Evolutionary conservation across 108 stramenopile genomes (phyloP).

Genomic region (Epithemia pelagica): DNA sequence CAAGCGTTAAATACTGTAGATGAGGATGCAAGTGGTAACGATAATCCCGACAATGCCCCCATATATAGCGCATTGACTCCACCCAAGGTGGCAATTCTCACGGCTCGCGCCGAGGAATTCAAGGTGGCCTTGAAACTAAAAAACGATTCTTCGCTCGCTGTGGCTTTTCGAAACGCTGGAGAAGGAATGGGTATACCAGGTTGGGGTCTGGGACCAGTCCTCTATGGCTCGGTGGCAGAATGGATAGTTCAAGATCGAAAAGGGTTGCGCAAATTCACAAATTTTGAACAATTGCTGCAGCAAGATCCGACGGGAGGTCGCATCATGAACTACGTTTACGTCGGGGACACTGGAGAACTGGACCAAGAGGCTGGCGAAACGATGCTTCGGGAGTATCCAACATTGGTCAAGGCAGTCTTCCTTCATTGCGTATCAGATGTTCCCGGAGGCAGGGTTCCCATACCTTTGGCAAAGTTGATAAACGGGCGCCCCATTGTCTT

Average conservation of each 20-base stretch:
- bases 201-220: conserved; percentile 91
- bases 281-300: conserved; percentile 81
- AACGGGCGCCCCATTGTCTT: conserved; percentile 86
- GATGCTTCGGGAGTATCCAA: conserved; percentile 86
- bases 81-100: conserved; percentile 90
- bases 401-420: conserved; percentile 87
- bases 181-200: conserved; percentile 49
- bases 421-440: conserved; percentile 75
- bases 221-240: conserved; percentile 93
- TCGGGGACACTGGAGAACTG: conserved; percentile 92
- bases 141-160: conserved; percentile 63
- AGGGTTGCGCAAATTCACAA: conserved; percentile 81
- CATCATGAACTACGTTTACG: conserved; percentile 81
- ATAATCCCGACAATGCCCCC: conserved; percentile 1
- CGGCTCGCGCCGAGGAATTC: conserved; percentile 92
- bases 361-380: conserved; percentile 90
- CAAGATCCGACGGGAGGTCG: conserved; percentile 77
- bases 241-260: conserved; percentile 89
- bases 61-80: conserved; percentile 33
- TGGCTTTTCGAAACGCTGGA: conserved; percentile 68
- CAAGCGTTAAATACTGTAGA: not conserved
- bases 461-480: conserved; percentile 69
- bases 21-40: not conserved
- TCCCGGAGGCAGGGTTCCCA: conserved; percentile 22
- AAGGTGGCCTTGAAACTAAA: conserved; percentile 90